A percentile compares a stretch with the other conserved stretches of the same genome.
phyloP scores from a whole-genome alignment of 2,329 filamentous ascomycete species.

The Penicillium thymicola region DNA sequence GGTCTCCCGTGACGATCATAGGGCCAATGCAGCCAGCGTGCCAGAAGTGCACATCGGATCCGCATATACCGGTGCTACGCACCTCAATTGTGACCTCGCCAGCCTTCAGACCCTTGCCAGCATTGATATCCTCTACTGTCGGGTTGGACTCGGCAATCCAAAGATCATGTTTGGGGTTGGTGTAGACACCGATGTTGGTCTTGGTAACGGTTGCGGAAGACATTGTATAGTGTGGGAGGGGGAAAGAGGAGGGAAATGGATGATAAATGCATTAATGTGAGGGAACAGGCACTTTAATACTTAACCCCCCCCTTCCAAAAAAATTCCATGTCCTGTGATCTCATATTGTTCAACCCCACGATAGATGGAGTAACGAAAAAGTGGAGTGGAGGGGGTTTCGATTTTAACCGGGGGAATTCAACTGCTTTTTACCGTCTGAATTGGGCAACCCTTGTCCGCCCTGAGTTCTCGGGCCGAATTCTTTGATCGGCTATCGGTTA shows the following conservation, averaged over 20 bases:
- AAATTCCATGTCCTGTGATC: slow-evolving; percentile 1
- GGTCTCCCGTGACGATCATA: slow-evolving; percentile 85
- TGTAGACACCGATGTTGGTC: slow-evolving; percentile 93
- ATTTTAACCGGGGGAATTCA: slow-evolving; percentile 23
- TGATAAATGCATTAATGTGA: slow-evolving; percentile 13
- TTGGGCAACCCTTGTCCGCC: slow-evolving; percentile 7
- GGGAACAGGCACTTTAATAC: slow-evolving; percentile 12
- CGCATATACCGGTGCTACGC: slow-evolving; percentile 94
- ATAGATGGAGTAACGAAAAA: slow-evolving; percentile 13
- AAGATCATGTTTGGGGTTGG: slow-evolving; percentile 85
- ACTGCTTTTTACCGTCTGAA: slow-evolving; percentile 6
- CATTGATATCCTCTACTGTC: slow-evolving; percentile 68
- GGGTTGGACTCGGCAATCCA: slow-evolving; percentile 82
- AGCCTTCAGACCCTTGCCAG: slow-evolving; percentile 64
- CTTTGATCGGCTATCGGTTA: slow-evolving; percentile 20
- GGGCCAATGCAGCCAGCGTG: slow-evolving; percentile 91
- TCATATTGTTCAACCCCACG: slow-evolving; percentile 4
- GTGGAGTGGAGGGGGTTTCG: slow-evolving; percentile 19
- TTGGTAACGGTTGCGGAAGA: slow-evolving; percentile 54
- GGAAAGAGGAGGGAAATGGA: not conserved
- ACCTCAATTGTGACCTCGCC: slow-evolving; percentile 87
- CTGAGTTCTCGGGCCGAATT: slow-evolving; percentile 16
- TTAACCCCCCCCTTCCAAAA: not conserved
- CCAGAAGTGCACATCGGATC: slow-evolving; percentile 97
- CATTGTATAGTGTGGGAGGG: slow-evolving; percentile 22